phyloP scores from a whole-genome alignment of 208 protist species.

The Leishmania arabica region DNA sequence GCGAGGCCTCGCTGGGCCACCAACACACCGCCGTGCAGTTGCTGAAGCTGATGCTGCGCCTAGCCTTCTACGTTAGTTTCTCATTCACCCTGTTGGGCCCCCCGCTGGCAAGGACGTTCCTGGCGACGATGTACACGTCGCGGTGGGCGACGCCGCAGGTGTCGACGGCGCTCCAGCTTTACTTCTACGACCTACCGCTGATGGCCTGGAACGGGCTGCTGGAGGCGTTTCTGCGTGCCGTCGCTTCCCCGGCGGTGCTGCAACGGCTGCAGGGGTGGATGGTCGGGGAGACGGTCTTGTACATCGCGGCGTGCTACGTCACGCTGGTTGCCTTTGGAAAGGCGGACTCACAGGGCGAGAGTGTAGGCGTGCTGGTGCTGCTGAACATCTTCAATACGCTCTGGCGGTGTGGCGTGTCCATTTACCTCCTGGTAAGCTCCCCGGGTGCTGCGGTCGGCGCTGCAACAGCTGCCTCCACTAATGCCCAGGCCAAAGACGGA shows the following conservation, averaged over 20 bases:
- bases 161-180: slow-evolving; percentile 73
- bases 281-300: slow-evolving; percentile 52
- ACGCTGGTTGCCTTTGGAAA: slow-evolving; percentile 23
- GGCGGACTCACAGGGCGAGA: slow-evolving; percentile 17
- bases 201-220: slow-evolving; percentile 88
- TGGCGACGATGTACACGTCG: slow-evolving; percentile 73
- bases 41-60: slow-evolving; percentile 74
- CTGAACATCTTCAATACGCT: slow-evolving; percentile 53
- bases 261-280: slow-evolving; percentile 50
- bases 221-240: slow-evolving; percentile 81
- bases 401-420: slow-evolving; percentile 37
- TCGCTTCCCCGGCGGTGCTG: slow-evolving; percentile 44
- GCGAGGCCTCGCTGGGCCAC: slow-evolving; percentile 44
- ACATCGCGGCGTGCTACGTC: slow-evolving; percentile 57
- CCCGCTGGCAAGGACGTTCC: slow-evolving; percentile 47
- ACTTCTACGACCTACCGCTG: slow-evolving; percentile 75
- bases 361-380: slow-evolving; percentile 41
- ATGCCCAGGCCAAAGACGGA: background rate
- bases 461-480: background rate
- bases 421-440: slow-evolving; percentile 38
- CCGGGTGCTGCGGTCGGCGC: background rate
- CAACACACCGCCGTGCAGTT: slow-evolving; percentile 39
- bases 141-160: slow-evolving; percentile 72
- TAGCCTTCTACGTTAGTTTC: slow-evolving; percentile 72
- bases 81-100: slow-evolving; percentile 75